A percentile compares a stretch with the other conserved stretches of the same genome.
Evolutionary conservation across 1,284 basidiomycete species (phyloP).

Genomic region (Heimioporus punctisporus): DNA sequence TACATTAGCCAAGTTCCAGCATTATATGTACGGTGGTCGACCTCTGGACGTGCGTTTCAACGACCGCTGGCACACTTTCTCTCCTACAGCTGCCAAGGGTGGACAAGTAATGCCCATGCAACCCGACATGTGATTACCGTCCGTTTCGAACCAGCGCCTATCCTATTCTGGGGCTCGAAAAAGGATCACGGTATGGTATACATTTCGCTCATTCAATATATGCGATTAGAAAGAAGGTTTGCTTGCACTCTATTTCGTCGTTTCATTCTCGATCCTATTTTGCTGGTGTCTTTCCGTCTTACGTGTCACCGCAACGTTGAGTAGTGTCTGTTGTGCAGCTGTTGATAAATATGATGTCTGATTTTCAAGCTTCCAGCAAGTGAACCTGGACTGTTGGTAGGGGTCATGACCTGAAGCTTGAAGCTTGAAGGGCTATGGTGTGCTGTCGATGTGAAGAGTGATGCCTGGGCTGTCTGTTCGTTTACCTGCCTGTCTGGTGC

Average conservation of each 20-base stretch:
- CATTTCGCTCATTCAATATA: neutral
- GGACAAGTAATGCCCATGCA: slow-evolving; percentile 67
- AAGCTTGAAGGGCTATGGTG: no score
- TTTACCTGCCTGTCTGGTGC: no score
- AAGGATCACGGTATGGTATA: neutral
- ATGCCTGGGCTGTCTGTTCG: no score
- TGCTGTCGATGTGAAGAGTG: no score
- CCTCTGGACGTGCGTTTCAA: slow-evolving; percentile 91
- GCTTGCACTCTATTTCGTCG: neutral
- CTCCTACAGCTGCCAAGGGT: slow-evolving; percentile 82
- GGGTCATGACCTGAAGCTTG: no score
- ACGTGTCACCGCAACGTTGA: slow-evolving; percentile 3
- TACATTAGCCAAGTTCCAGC: slow-evolving; percentile 83
- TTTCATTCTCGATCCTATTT: slow-evolving; percentile 1
- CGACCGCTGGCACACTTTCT: slow-evolving; percentile 91
- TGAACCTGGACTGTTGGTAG: no score
- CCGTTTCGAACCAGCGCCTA: neutral
- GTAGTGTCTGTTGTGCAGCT: slow-evolving; percentile 4
- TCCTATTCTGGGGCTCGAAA: neutral
- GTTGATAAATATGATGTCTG: slow-evolving; percentile 9
- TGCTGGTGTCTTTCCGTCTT: neutral
- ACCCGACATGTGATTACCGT: slow-evolving; percentile 39
- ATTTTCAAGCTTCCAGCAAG: neutral
- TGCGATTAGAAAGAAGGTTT: slow-evolving; percentile 6
- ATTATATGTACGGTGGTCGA: slow-evolving; percentile 90